Conservation (phyloP, 768 basidiomycete species). For the Mycena filopes region DNA sequence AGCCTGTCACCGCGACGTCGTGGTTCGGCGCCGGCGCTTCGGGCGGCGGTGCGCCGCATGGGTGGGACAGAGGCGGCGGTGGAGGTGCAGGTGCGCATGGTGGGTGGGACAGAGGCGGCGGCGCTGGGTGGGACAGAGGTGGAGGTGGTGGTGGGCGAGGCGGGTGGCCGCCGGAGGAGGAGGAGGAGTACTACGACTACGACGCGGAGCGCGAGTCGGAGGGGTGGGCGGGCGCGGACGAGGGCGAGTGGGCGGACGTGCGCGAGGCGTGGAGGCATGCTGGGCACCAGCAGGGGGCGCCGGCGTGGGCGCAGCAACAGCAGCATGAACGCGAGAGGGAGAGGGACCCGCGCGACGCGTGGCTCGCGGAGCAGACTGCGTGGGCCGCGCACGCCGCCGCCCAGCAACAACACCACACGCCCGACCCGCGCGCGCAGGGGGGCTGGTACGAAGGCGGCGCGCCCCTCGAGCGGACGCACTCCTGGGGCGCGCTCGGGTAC, state of each 20-base stretch:
- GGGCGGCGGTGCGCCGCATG: background rate
- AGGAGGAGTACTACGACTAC: background rate
- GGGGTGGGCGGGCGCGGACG: background rate
- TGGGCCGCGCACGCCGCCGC: background rate
- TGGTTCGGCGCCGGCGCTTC: constrained; percentile 18
- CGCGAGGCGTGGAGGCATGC: background rate
- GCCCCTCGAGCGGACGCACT: constrained; percentile 2
- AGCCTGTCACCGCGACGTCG: constrained; percentile 9
- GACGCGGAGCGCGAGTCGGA: background rate
- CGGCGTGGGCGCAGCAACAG: too few relatives aligned
- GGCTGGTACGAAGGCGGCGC: background rate
- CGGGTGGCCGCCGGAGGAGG: background rate
- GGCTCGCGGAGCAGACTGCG: background rate
- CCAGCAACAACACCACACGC: background rate
- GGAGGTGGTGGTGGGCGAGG: too few relatives aligned
- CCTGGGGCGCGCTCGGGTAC: background rate
- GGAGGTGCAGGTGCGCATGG: background rate
- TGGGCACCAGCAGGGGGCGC: too few relatives aligned
- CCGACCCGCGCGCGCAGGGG: background rate
- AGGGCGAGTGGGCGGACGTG: background rate
- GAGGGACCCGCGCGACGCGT: background rate
- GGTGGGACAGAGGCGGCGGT: too few relatives aligned
- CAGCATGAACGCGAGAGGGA: too few relatives aligned
- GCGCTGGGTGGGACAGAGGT: background rate
- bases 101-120: too few relatives aligned